Evolutionary conservation across 228 moss, liverwort and hornwort genomes (phyloP).

Genomic region (Sphagnum magellanicum): DNA sequence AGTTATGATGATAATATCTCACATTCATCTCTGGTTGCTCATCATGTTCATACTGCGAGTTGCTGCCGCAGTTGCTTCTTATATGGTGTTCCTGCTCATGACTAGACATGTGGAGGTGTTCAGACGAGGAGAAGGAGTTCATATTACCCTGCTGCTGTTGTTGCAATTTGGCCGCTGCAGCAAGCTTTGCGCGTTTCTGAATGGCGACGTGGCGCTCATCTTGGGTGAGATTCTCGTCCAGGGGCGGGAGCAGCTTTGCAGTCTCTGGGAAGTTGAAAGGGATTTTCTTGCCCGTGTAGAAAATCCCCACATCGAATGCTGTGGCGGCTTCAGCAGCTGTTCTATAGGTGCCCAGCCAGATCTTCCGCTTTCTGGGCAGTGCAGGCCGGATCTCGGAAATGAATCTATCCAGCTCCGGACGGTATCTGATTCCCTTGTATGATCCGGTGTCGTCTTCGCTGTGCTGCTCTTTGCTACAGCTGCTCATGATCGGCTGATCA

Average conservation of each 20-base stretch:
- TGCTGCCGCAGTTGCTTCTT: too few species aligned
- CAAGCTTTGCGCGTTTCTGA: slow-evolving; percentile 44
- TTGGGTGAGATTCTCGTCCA: slow-evolving; percentile 14
- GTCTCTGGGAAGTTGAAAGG: slow-evolving; percentile 45
- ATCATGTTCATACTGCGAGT: too few species aligned
- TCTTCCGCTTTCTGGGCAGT: slow-evolving; percentile 44
- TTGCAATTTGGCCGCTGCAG: slow-evolving; percentile 7
- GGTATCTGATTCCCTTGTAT: slow-evolving; percentile 29
- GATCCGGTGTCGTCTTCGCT: too few species aligned
- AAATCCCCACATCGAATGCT: slow-evolving; percentile 45
- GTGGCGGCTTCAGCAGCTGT: slow-evolving; percentile 47
- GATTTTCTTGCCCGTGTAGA: slow-evolving; percentile 33
- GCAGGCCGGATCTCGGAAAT: slow-evolving; percentile 48
- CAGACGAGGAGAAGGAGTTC: too few species aligned
- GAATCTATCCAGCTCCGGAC: slow-evolving; percentile 31
- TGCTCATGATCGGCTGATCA: too few species aligned
- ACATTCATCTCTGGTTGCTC: too few species aligned
- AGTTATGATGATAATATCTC: too few species aligned
- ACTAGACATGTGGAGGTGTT: too few species aligned
- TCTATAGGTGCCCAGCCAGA: slow-evolving; percentile 51
- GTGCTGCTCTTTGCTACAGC: too few species aligned
- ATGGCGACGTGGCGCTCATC: slow-evolving; percentile 42
- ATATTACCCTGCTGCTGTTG: too few species aligned
- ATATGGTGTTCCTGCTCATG: too few species aligned
- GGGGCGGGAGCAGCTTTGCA: slow-evolving; percentile 13